Evolutionary conservation across 2,329 filamentous ascomycete genomes (phyloP).

Genomic region (Chalara sp.): DNA sequence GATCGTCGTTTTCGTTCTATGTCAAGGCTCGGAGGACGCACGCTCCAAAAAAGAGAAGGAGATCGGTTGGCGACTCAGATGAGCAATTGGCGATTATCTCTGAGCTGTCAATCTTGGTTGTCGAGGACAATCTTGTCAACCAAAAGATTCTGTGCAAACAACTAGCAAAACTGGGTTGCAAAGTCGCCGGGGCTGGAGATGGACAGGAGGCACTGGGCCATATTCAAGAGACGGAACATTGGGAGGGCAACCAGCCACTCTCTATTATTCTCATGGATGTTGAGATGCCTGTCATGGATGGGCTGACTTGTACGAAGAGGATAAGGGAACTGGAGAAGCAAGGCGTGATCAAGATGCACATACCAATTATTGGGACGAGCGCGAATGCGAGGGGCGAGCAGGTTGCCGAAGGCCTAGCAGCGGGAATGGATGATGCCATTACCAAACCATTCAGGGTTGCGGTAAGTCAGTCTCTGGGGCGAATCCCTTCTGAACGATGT

Average conservation of each 20-base stretch:
- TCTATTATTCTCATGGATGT: conserved; percentile 69
- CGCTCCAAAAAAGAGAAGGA: neutral
- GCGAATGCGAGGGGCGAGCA: conserved; percentile 25
- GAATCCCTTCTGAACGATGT: too few species aligned
- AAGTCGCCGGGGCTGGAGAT: conserved; percentile 46
- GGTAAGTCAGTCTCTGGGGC: too few species aligned
- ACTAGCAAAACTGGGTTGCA: conserved; percentile 37
- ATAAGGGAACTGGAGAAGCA: conserved; percentile 54
- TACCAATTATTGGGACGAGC: conserved; percentile 27
- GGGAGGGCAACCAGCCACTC: conserved; percentile 31
- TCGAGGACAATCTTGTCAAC: conserved; percentile 57
- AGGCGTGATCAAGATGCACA: conserved; percentile 42
- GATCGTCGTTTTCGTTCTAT: conserved; percentile 71
- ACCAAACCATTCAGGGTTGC: neutral
- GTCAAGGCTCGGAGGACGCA: conserved; percentile 44
- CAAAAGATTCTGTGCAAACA: conserved; percentile 46
- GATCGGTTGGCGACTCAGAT: neutral
- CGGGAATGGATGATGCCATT: neutral
- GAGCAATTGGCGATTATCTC: neutral
- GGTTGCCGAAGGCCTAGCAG: conserved; percentile 4
- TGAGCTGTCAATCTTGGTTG: conserved; percentile 36
- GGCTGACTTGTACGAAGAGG: conserved; percentile 55
- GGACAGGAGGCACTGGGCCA: conserved; percentile 46
- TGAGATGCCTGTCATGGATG: conserved; percentile 71
- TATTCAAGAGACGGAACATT: conserved; percentile 7